These are phyloP conservation scores for Mycena galericulata DNA, from an alignment of 768 basidiomycete species.

Conservation along the genomic window DNA sequence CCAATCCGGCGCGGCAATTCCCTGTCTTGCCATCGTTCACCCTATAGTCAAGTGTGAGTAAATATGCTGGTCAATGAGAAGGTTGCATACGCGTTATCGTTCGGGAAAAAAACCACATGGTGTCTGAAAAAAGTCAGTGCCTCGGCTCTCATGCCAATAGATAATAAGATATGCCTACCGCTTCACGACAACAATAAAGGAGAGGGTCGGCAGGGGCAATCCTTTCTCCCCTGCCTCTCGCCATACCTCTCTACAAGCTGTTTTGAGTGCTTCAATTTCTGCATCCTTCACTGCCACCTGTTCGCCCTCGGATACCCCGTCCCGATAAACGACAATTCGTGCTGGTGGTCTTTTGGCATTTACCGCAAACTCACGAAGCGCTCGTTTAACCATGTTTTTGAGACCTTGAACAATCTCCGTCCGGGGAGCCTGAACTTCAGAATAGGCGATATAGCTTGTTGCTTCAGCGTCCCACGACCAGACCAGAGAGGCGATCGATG, in stretches of 20 bases:
- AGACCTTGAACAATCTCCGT: slow-evolving; percentile 60
- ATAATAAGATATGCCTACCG: slow-evolving; percentile 44
- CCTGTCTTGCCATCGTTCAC: slow-evolving; percentile 54
- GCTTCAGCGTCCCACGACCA: slow-evolving; percentile 62
- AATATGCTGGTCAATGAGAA: no score
- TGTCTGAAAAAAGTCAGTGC: slow-evolving; percentile 54
- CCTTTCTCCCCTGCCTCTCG: slow-evolving; percentile 23
- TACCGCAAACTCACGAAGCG: slow-evolving; percentile 37
- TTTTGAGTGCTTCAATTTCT: slow-evolving; percentile 61
- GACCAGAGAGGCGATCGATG: slow-evolving; percentile 72
- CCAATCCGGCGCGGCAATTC: slow-evolving; percentile 65
- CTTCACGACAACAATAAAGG: slow-evolving; percentile 74
- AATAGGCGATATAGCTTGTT: slow-evolving; percentile 58
- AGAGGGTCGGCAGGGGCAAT: slow-evolving; percentile 53
- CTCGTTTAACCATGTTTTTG: slow-evolving; percentile 49
- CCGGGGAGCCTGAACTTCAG: slow-evolving; percentile 58
- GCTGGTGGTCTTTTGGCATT: slow-evolving; percentile 35
- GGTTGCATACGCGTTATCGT: no score
- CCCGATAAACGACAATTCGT: slow-evolving; percentile 59
- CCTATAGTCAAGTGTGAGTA: slow-evolving; percentile 22
- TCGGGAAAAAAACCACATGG: slow-evolving; percentile 64
- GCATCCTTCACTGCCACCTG: slow-evolving; percentile 47
- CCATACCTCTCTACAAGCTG: slow-evolving; percentile 38
- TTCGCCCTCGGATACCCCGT: slow-evolving; percentile 61
- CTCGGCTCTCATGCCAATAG: neutral